These are phyloP conservation scores for Diutina sp. DNA, from an alignment of 1,139 yeast genomes.

Conservation along the genomic window DNA sequence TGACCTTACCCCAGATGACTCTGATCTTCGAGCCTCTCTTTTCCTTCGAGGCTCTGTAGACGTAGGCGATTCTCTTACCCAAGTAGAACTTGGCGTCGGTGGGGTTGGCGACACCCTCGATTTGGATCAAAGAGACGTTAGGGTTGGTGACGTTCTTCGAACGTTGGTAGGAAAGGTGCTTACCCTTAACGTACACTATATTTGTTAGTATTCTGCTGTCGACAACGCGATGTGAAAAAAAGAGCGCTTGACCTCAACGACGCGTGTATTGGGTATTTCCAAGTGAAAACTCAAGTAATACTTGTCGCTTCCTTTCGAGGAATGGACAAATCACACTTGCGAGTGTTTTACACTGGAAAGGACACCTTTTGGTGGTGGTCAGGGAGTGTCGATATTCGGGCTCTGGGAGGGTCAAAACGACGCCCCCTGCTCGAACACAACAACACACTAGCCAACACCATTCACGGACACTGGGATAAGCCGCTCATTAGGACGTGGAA, in stretches of 20 bases:
- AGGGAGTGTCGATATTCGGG: not conserved
- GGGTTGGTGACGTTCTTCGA: conserved; percentile 98
- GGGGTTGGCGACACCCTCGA: conserved; percentile 87
- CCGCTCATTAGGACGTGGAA: conserved; percentile 8
- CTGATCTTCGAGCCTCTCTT: conserved; percentile 97
- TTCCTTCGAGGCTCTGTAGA: conserved; percentile 97
- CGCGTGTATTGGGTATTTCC: not conserved
- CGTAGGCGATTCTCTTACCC: conserved; percentile 99
- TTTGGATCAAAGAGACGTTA: conserved; percentile 89
- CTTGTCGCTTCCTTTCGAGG: too few species aligned
- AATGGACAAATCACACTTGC: not conserved
- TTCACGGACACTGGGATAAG: not conserved
- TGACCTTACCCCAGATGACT: conserved; percentile 98
- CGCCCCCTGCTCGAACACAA: not conserved
- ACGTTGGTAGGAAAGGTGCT: conserved; percentile 99
- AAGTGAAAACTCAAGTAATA: not conserved
- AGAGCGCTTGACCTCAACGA: not conserved
- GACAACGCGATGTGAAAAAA: not conserved
- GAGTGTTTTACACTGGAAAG: not conserved
- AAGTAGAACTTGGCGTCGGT: conserved; percentile 97
- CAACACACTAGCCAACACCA: not conserved
- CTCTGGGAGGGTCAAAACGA: not conserved
- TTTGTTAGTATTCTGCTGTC: conserved; percentile 25
- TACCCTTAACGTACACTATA: conserved; percentile 98
- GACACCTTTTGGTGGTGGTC: not conserved